phyloP scores from a whole-genome alignment of 1,284 basidiomycete genomes.

The Polyporus tsugae region DNA sequence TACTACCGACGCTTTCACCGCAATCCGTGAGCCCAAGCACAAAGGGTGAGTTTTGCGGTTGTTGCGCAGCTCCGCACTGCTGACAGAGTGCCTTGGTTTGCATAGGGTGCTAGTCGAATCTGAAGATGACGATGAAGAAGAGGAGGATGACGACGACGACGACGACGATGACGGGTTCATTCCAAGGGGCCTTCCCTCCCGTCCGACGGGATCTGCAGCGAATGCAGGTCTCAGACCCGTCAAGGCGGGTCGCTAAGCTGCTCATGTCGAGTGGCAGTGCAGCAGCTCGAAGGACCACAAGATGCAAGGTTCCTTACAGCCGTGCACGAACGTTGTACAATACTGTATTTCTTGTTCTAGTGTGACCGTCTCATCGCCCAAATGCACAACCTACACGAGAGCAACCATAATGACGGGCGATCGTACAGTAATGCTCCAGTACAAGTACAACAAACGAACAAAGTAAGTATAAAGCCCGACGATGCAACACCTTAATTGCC shows the following conservation, averaged over 20 bases:
- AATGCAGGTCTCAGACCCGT: not conserved
- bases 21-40: not conserved
- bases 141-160: not conserved
- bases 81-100: not conserved
- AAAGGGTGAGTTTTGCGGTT: not conserved
- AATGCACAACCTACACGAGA: not conserved
- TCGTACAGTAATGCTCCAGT: not conserved
- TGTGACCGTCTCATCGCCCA: not conserved
- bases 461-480: not conserved
- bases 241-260: not conserved
- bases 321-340: not conserved
- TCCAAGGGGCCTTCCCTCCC: not conserved
- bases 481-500: not conserved
- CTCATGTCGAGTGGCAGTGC: not conserved
- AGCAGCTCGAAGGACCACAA: not conserved
- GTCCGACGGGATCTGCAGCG: not conserved
- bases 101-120: not conserved
- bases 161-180: constrained; percentile 2
- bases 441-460: not conserved
- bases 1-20: not conserved
- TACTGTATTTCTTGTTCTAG: not conserved
- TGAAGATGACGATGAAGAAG: not conserved
- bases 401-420: not conserved
- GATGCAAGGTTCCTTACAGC: not conserved
- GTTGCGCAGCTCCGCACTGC: not conserved